Base-by-base conservation (phyloP, 75 land plant species). In the Ceratopteris richardii region DNA sequence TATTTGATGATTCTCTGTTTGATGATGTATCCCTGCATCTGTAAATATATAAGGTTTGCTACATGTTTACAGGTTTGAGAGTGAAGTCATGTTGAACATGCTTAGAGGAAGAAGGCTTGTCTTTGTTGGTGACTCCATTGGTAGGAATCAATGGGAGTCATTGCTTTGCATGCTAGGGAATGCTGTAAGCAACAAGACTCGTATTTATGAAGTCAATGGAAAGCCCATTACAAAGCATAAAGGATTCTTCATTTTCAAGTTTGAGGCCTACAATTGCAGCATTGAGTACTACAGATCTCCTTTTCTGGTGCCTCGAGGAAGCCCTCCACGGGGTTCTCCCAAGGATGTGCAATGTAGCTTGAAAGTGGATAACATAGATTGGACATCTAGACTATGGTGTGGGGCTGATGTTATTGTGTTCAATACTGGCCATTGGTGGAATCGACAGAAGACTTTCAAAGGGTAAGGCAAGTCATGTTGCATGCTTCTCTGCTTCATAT, bases 351-450 rank as follows among this genome's bases (percentile, higher is more conserved):
- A 47, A 46, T 67, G 66, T 5, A 72, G 80, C 0, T 60, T 86
- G 42, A 76, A 69, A 57, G 31, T 86, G 59, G 87, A 86, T 63
- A 25, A 56, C 41, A 67, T 86, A 67, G 87, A 83, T 60, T 82
- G 80, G 83, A 68, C 30, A 19, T 67, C 80, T 23, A 0, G 11
- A 37, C 42, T 62, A 39, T 86, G 90, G 90, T 73, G 41, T 50
- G 13, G 42, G 13, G 90, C 90, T 20, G 81, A 86, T 69, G 65
- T 77, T 25, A 46, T 86, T 19, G 50, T 86, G 1, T 77, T 83
- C 36, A 86, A 86, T 47, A 76, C 87, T 0, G 90, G 90, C 26
- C 90, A 86, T 51, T 86, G 90, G 90, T 86, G 90, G 90, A 80
- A 77, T 61, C 73, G 74, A 55, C 78, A 79, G 65, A 83, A 86